A percentile compares a stretch with the other conserved stretches of the same genome.
These are phyloP conservation scores for Linnemannia schmuckeri DNA, from an alignment of 192 early-diverging fungal genomes.

Conservation along the genomic window DNA sequence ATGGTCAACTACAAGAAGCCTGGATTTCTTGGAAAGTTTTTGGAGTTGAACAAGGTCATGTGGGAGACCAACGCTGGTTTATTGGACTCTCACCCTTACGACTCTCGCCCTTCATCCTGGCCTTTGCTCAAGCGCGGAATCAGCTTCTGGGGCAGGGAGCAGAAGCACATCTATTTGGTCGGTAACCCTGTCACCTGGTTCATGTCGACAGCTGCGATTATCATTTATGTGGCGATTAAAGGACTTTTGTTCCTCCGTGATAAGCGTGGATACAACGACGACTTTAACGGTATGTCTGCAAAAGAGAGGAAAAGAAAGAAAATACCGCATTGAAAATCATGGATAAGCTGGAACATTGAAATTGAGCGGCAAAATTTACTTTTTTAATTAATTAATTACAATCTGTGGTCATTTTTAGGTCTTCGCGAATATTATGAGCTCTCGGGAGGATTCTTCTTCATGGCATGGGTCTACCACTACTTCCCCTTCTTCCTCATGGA, in stretches of 20 bases:
- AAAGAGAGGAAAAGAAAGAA: not conserved
- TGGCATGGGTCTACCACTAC: constrained; percentile 89
- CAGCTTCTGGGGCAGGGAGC: constrained; percentile 82
- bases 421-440: constrained; percentile 66
- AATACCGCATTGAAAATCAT: not conserved
- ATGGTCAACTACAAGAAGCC: constrained; percentile 73
- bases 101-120: constrained; percentile 92
- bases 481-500: constrained; percentile 91
- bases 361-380: not conserved
- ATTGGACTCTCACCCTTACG: constrained; percentile 93
- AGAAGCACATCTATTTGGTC: constrained; percentile 88
- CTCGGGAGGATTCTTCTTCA: constrained; percentile 74
- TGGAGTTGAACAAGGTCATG: constrained; percentile 93
- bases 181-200: constrained; percentile 93
- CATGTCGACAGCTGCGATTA: constrained; percentile 73
- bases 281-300: constrained; percentile 39
- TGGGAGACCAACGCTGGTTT: constrained; percentile 88
- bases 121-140: constrained; percentile 88
- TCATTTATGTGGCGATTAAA: constrained; percentile 69
- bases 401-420: constrained; percentile 58
- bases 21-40: constrained; percentile 87
- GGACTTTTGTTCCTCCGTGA: constrained; percentile 67
- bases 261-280: constrained; percentile 66
- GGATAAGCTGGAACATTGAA: not conserved
- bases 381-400: constrained; percentile 10